A percentile compares a stretch with the other conserved stretches of the same genome.
phyloP scores from a whole-genome alignment of 257 asterid genomes.

The Fraxinus americana region DNA sequence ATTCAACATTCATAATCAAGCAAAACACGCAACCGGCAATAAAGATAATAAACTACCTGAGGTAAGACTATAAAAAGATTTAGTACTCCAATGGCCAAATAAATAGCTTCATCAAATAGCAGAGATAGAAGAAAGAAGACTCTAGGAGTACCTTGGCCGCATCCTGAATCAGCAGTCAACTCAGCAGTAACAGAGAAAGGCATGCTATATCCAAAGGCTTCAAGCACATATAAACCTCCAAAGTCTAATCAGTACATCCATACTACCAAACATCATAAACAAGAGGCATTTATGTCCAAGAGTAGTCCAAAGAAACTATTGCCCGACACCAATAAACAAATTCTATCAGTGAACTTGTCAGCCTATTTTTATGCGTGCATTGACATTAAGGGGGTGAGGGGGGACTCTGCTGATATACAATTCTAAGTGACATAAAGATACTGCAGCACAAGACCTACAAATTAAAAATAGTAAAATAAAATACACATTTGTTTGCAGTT shows the following conservation, averaged over 20 bases:
- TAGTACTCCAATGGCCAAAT: conserved; percentile 45
- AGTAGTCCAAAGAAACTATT: not conserved
- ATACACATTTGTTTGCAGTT: not conserved
- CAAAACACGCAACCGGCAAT: not conserved
- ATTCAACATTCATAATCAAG: conserved; percentile 12
- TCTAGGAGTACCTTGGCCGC: conserved; percentile 87
- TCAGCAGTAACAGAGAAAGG: conserved; percentile 97
- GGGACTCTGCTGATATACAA: not conserved
- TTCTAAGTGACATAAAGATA: not conserved
- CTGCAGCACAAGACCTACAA: not conserved
- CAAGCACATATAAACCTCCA: no score
- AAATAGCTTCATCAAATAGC: conserved; percentile 1
- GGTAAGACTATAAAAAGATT: conserved; percentile 28
- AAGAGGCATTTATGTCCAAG: not conserved
- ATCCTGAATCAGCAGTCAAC: conserved; percentile 97
- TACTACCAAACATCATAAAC: not conserved
- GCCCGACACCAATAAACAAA: not conserved
- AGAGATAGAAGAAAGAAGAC: conserved; percentile 19
- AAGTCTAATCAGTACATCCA: no score
- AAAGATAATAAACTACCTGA: conserved; percentile 51
- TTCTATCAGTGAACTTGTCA: not conserved
- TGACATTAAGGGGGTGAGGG: not conserved
- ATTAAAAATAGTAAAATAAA: not conserved
- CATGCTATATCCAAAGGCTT: conserved; percentile 52
- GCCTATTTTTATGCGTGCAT: not conserved